A percentile compares a stretch with the other conserved stretches of the same genome.
These are phyloP conservation scores for Talaromyces liani DNA, from an alignment of 495 filamentous ascomycete species.

Conservation along the genomic window DNA sequence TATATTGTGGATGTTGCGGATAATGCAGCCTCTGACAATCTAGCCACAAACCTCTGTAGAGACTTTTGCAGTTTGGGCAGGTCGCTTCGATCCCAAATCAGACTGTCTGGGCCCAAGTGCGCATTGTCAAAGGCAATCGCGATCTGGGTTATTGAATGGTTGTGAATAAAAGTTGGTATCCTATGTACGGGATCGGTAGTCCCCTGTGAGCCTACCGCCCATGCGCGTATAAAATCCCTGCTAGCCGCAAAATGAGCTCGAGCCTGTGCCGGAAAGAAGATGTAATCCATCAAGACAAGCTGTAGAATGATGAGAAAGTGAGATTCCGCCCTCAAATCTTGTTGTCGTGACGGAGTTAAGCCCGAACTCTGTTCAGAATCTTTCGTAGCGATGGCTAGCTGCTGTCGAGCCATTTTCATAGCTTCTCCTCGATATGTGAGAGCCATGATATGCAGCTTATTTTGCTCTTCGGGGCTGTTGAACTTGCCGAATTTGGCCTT, in stretches of 20 bases:
- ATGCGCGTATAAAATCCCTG: slow-evolving; percentile 1
- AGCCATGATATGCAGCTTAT: slow-evolving; percentile 5
- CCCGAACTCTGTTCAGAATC: too few species aligned
- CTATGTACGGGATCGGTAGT: background rate
- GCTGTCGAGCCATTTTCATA: slow-evolving; percentile 6
- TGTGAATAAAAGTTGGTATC: slow-evolving; percentile 7
- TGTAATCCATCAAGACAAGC: slow-evolving; percentile 9
- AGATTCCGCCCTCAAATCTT: background rate
- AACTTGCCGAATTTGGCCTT: background rate
- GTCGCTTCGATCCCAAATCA: slow-evolving; percentile 9
- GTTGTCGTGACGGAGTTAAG: background rate
- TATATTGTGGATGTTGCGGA: background rate
- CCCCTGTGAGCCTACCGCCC: background rate
- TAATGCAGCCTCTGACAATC: background rate
- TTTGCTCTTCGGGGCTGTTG: background rate
- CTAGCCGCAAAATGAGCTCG: slow-evolving; percentile 10
- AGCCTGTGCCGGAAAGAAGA: slow-evolving; percentile 3
- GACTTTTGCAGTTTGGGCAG: slow-evolving; percentile 1
- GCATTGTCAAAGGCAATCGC: slow-evolving; percentile 9
- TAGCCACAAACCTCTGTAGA: background rate
- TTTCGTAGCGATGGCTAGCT: background rate
- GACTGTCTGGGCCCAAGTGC: slow-evolving; percentile 7
- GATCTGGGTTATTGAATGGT: slow-evolving; percentile 7
- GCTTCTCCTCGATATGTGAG: slow-evolving; percentile 11
- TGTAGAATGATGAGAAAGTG: slow-evolving; percentile 8